Evolutionary conservation across 1,139 yeast species (phyloP).

Genomic region (Scheffersomyces cryptocercus): DNA sequence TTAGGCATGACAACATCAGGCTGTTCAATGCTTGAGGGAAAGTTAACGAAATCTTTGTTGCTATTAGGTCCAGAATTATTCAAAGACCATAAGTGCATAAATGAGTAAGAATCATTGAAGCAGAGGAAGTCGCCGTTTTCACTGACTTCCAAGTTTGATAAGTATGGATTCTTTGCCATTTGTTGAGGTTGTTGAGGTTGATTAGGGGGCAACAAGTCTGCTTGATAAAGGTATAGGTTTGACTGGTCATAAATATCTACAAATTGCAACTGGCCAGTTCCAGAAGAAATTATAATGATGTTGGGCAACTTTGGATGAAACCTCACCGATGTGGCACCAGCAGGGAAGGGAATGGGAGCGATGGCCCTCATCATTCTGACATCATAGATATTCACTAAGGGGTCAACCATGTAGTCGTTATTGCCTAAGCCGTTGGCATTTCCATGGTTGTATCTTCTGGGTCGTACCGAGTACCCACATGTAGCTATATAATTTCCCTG

Average conservation of each 20-base stretch:
- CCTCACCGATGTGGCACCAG: constrained; percentile 84
- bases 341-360: constrained; percentile 84
- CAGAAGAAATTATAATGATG: constrained; percentile 72
- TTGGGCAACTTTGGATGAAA: constrained; percentile 88
- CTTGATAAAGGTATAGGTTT: constrained; percentile 60
- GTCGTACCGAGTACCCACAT: constrained; percentile 74
- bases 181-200: constrained; percentile 4
- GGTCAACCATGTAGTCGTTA: constrained; percentile 54
- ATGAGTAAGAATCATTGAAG: constrained; percentile 65
- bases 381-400: constrained; percentile 83
- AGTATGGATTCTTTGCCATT: constrained; percentile 17
- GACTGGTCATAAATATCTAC: constrained; percentile 81
- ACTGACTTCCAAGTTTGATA: constrained; percentile 65
- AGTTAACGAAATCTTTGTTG: constrained; percentile 41
- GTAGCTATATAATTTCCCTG: constrained; percentile 77
- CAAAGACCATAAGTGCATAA: constrained; percentile 75
- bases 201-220: constrained; percentile 48
- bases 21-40: constrained; percentile 52
- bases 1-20: constrained; percentile 38
- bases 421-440: constrained; percentile 3
- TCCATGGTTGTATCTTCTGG: constrained; percentile 22
- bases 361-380: constrained; percentile 69
- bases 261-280: constrained; percentile 80
- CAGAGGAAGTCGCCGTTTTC: constrained; percentile 80
- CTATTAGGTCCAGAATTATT: constrained; percentile 27